A percentile compares a stretch with the other conserved stretches of the same genome.
Conservation (phyloP, 495 filamentous ascomycete species). For the Hyphodiscus hymeniophilus region DNA sequence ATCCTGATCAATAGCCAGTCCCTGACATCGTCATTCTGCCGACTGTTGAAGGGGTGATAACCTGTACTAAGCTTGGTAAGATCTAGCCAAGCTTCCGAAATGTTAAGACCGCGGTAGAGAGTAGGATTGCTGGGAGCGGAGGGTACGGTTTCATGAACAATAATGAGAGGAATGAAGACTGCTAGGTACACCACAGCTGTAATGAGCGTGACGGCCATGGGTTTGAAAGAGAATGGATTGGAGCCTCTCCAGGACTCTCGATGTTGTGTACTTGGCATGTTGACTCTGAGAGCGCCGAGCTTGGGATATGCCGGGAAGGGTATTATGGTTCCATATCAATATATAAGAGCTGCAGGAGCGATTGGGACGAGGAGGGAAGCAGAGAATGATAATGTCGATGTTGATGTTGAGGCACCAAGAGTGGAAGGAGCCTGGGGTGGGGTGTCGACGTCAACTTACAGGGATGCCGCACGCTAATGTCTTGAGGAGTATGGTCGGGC, state of each 20-base stretch:
- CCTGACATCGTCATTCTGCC: slow-evolving; percentile 69
- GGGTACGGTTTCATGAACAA: slow-evolving; percentile 70
- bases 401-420: too few species aligned
- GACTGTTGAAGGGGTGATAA: slow-evolving; percentile 86
- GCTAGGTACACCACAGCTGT: slow-evolving; percentile 61
- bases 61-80: slow-evolving; percentile 62
- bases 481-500: too few species aligned
- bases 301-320: neutral
- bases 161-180: slow-evolving; percentile 58
- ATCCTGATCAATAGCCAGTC: slow-evolving; percentile 69
- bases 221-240: slow-evolving; percentile 43
- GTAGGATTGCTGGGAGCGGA: slow-evolving; percentile 49
- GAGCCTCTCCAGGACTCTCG: too few species aligned
- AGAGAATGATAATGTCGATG: too few species aligned
- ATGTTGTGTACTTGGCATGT: slow-evolving; percentile 22
- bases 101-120: slow-evolving; percentile 55
- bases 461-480: too few species aligned
- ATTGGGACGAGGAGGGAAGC: too few species aligned
- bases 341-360: too few species aligned
- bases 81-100: slow-evolving; percentile 82
- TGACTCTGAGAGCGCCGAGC: neutral
- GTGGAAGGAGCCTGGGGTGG: too few species aligned
- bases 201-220: slow-evolving; percentile 65
- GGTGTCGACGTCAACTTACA: too few species aligned
- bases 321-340: neutral